Conservation (phyloP, 208 protist species). For the Jaenimonas drosophilae region DNA sequence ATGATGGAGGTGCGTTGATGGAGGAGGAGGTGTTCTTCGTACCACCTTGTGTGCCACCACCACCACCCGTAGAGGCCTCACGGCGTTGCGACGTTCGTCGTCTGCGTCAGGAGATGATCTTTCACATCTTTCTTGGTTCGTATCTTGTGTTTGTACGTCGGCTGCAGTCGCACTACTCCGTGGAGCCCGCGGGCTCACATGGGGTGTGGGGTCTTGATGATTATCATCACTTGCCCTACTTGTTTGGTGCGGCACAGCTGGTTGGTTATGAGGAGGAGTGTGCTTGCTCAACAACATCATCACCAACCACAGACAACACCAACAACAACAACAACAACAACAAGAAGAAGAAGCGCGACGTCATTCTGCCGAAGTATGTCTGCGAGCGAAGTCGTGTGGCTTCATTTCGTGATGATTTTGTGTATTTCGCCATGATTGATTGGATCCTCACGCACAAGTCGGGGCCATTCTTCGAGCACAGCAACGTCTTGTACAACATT, state of each 20-base stretch:
- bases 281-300: too few relatives aligned
- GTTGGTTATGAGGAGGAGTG: slow-evolving; percentile 34
- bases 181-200: slow-evolving; percentile 97
- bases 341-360: slow-evolving; percentile 25
- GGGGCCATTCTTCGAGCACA: slow-evolving; percentile 90
- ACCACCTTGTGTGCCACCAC: slow-evolving; percentile 19
- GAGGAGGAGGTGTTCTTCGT: slow-evolving; percentile 17
- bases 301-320: too few relatives aligned
- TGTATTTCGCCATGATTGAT: slow-evolving; percentile 71
- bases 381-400: slow-evolving; percentile 32
- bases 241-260: slow-evolving; percentile 95
- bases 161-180: slow-evolving; percentile 73
- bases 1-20: slow-evolving; percentile 33
- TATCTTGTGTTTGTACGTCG: slow-evolving; percentile 92
- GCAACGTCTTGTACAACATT: slow-evolving; percentile 91
- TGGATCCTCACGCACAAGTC: slow-evolving; percentile 83
- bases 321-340: neutral
- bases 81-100: slow-evolving; percentile 5
- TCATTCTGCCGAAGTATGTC: slow-evolving; percentile 75
- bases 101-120: slow-evolving; percentile 72
- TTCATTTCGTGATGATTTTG: slow-evolving; percentile 22
- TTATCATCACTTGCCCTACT: slow-evolving; percentile 98
- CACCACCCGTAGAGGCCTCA: slow-evolving; percentile 2
- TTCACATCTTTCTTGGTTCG: slow-evolving; percentile 70
- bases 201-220: slow-evolving; percentile 99